phyloP scores from a whole-genome alignment of 345 rosid species.

The Rhizophora apiculata region DNA sequence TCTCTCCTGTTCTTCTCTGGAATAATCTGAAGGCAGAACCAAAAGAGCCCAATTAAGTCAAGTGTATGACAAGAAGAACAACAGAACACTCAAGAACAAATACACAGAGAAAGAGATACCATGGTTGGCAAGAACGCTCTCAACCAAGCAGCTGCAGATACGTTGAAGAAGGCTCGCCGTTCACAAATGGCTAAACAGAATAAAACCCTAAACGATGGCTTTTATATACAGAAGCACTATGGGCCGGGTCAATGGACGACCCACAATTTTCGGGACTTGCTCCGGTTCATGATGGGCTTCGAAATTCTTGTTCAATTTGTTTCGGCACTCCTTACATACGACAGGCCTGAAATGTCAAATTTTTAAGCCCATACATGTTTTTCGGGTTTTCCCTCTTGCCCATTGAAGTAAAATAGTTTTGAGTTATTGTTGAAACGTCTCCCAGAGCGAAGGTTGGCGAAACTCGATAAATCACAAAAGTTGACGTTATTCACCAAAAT shows the following conservation, averaged over 20 bases:
- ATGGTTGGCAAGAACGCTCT: neutral
- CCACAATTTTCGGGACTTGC: neutral
- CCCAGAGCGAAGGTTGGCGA: no score
- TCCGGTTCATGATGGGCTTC: neutral
- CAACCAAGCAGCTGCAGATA: constrained; percentile 3
- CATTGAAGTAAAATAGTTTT: no score
- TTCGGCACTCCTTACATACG: neutral
- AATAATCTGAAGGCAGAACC: constrained; percentile 19
- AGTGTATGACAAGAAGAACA: neutral
- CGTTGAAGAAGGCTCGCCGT: neutral
- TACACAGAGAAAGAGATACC: neutral
- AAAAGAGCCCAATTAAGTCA: neutral
- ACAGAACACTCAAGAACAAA: neutral
- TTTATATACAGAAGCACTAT: neutral
- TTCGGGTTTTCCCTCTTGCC: no score
- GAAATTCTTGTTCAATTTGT: neutral
- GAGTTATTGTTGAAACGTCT: no score
- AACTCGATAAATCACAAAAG: no score
- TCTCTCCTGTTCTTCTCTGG: constrained; percentile 33
- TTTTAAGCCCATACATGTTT: no score
- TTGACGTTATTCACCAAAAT: no score
- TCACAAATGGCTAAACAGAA: neutral
- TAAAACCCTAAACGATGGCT: constrained; percentile 13
- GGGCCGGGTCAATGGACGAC: neutral
- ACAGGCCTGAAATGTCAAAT: no score